A percentile compares a stretch with the other conserved stretches of the same genome.
These are phyloP conservation scores for Austroboletus niveus DNA, from an alignment of 1,284 basidiomycete species.

Conservation along the genomic window DNA sequence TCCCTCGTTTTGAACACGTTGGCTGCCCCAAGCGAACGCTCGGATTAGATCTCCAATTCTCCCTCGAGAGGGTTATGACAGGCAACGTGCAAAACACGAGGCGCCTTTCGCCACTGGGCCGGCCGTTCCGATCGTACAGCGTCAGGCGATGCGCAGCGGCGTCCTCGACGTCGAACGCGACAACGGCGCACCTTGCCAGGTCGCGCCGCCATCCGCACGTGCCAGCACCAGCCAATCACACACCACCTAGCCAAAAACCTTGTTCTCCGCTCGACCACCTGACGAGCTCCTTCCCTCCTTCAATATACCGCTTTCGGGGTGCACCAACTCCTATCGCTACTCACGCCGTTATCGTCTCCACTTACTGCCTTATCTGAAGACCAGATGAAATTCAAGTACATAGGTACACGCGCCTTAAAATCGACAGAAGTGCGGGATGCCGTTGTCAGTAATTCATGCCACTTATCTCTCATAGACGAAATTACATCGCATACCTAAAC, in stretches of 20 bases:
- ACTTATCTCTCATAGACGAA: neutral
- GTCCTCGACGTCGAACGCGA: conserved; percentile 5
- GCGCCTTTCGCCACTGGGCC: too few relatives aligned
- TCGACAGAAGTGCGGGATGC: conserved; percentile 3
- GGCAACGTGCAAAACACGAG: conserved; percentile 75
- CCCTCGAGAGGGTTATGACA: conserved; percentile 39
- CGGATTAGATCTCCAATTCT: conserved; percentile 28
- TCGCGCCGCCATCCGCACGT: conserved; percentile 9
- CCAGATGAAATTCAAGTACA: conserved; percentile 8
- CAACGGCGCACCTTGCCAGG: conserved; percentile 6
- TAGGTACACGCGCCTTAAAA: conserved; percentile 6
- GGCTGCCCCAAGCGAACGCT: conserved; percentile 26
- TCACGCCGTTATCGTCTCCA: conserved; percentile 1
- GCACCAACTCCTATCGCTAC: conserved; percentile 8
- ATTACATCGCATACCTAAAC: conserved; percentile 27
- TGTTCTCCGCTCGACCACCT: neutral
- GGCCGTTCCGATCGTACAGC: neutral
- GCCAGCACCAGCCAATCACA: neutral
- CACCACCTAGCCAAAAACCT: neutral
- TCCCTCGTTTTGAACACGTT: conserved; percentile 71
- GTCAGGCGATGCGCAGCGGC: neutral
- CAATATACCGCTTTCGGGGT: conserved; percentile 24
- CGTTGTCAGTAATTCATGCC: neutral
- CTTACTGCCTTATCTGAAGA: conserved; percentile 8
- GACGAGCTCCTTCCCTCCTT: conserved; percentile 9